Base-by-base conservation (phyloP, 169 alveolate genomes). In the Plasmodium berghei region DNA sequence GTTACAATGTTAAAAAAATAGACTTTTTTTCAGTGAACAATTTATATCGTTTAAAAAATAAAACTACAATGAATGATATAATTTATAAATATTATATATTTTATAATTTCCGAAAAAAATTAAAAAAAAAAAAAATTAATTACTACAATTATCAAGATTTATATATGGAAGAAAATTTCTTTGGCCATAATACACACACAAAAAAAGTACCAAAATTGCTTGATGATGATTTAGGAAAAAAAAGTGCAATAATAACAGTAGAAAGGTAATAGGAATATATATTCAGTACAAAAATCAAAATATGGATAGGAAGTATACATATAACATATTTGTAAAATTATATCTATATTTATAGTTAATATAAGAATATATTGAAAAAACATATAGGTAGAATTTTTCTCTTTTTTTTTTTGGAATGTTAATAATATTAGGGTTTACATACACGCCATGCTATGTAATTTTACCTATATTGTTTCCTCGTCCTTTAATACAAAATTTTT, bases 121-220 rank as follows among this genome's bases (percentile, higher is more conserved):
- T 74, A 66, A 61, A 52, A 52, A 74, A 61, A 74, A 74, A 74
- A 74, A 74, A 61, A 10, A 61, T 74, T 74, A 61, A 61, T 66
- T 74, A 74, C 63, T 74, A 61, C 26, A 74, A 74, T 61, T 74
- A 74, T 20, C 88, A 74, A 66, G 88, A 74, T 54, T 48, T 74
- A 66, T 74, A 59, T 54, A 61, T 74, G 16, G 87, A 70, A 20
- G 74, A 74, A 40, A 62, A 59, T 26, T 74, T 61, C 20, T 74
- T 74, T 66, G 88, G 74, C 20, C 88, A 61, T 6, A 74, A 74
- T 26, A 74, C 88, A 5, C 88, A 74, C 69, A 74, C 88, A 12
- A 74, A 74, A 42, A 74, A 74, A 46, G 88, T 74, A 48, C 88
- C 88, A 59, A 74, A 74, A 42, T 61, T 74, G 40, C 42, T 61